These are phyloP conservation scores for Penicillium freii DNA, from an alignment of 2,329 filamentous ascomycete species.

Conservation along the genomic window DNA sequence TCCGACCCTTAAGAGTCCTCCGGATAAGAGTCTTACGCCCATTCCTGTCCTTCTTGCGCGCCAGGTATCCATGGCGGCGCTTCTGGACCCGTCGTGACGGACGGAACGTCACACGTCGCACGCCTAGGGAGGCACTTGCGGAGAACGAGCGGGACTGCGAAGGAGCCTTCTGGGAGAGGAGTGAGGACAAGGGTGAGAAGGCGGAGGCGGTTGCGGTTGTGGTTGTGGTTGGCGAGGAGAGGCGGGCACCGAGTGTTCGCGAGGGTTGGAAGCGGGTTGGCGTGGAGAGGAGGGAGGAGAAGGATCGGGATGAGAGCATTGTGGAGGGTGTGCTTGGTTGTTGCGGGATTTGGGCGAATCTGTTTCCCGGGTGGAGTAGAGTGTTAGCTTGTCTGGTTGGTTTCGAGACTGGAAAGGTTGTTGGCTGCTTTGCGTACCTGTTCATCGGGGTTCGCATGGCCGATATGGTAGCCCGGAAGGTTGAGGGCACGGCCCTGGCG, in stretches of 20 bases:
- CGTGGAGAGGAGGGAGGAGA: slow-evolving; percentile 40
- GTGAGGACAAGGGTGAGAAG: slow-evolving; percentile 19
- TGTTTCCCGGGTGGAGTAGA: neutral
- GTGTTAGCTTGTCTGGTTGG: slow-evolving; percentile 11
- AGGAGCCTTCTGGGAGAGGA: slow-evolving; percentile 29
- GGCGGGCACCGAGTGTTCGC: slow-evolving; percentile 29
- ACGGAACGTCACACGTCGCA: slow-evolving; percentile 55
- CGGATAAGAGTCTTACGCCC: slow-evolving; percentile 56
- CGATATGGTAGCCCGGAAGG: slow-evolving; percentile 26
- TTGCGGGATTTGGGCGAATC: slow-evolving; percentile 20
- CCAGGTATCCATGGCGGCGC: slow-evolving; percentile 60
- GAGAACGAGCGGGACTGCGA: slow-evolving; percentile 43
- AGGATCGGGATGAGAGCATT: slow-evolving; percentile 37
- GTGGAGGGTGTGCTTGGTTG: slow-evolving; percentile 29
- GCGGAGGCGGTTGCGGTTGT: slow-evolving; percentile 10
- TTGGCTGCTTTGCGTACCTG: slow-evolving; percentile 22
- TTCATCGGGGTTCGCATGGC: slow-evolving; percentile 21
- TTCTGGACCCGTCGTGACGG: slow-evolving; percentile 61
- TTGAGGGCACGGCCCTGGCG: slow-evolving; percentile 33
- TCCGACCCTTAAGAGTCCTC: slow-evolving; percentile 55
- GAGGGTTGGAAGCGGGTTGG: slow-evolving; percentile 23
- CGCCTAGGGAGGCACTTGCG: slow-evolving; percentile 43
- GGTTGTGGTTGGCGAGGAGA: slow-evolving; percentile 17
- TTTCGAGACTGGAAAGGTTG: neutral
- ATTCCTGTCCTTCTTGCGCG: slow-evolving; percentile 52